Base-by-base conservation (phyloP, 2,329 filamentous ascomycete species). In the Amesomyces nigricolor region DNA sequence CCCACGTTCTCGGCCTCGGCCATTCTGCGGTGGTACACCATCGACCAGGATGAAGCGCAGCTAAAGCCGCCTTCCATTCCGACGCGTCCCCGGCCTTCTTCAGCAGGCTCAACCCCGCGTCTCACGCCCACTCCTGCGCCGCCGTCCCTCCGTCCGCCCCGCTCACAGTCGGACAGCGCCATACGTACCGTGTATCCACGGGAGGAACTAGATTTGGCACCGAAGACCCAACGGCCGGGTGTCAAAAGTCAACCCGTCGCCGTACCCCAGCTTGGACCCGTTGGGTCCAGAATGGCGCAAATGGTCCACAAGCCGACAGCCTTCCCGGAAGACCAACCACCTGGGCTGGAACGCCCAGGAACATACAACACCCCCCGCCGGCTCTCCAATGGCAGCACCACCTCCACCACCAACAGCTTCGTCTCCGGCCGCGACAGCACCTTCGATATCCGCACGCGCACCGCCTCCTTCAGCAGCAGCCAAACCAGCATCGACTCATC, bases 381-480 rank as follows among this genome's bases (percentile, higher is more conserved):
- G 5, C 47, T 65, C 22, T 67, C 67, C 3, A 62, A 58, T 49
- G 62, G 59, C 54, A 66, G 63, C 51, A 62, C 65, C 49, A 67
- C 65, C 55, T 68, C 71, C 16, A 62, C 61, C 37, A 65, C 69
- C 7, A 68, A 58, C 58, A 61, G 59, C 16, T 62, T 54, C 26
- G 16, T 57, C 11, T 62, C 60, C 35, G 58, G 60, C 16, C 60
- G 57, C 17, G 63, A 65, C 32, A 63, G 60, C 22, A 26, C 22
- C 61, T 67, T 74, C 57, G 75, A 67, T 14, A 53, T 62, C 11
- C 64, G 63, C n/a, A 52, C 59, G 16, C 63, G 64, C 22, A 60
- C 56, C 19, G 53, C 61, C 1, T 69, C 66, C 38, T 57, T 65
- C 62, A 61, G 57, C 49, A 68, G 62, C 56, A 65, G 66, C 30